A percentile compares a stretch with the other conserved stretches of the same genome.
Evolutionary conservation across 164 flowering plant species (phyloP).

Genomic region (Saururus chinensis): DNA sequence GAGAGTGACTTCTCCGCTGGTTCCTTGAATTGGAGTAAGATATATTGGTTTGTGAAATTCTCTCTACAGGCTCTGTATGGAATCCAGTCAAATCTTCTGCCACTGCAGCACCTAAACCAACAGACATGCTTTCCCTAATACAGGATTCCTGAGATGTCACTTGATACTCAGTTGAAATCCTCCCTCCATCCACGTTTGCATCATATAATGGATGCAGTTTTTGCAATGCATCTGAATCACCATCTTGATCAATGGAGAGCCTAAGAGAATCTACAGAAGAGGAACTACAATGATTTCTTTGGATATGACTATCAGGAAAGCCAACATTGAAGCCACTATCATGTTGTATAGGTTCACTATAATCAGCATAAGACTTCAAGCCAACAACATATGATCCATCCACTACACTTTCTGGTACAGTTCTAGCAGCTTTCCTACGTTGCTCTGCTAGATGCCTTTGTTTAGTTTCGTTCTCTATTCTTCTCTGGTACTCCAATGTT

Average conservation of each 20-base stretch:
- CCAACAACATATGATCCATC: conserved; percentile 10
- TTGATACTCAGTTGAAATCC: conserved; percentile 5
- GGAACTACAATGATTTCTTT: conserved; percentile 3
- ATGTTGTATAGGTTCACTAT: conserved; percentile 11
- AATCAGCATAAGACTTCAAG: conserved; percentile 8
- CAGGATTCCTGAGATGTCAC: conserved; percentile 10
- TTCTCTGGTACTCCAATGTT: conserved; percentile 85
- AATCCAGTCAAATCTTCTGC: conserved; percentile 15
- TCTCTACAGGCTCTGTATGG: conserved; percentile 13
- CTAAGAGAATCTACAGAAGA: conserved; percentile 2
- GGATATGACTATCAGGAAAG: conserved; percentile 5
- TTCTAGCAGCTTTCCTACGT: conserved; percentile 34
- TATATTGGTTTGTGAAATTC: conserved; percentile 10
- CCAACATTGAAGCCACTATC: conserved; percentile 13
- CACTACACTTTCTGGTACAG: conserved; percentile 19
- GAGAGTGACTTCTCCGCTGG: conserved; percentile 12
- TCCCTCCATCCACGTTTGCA: conserved; percentile 1
- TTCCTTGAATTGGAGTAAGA: conserved; percentile 6
- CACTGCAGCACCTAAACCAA: conserved; percentile 10
- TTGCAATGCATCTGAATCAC: conserved; percentile 9
- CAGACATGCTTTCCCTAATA: conserved; percentile 18
- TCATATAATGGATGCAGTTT: conserved; percentile 5
- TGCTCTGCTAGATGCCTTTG: conserved; percentile 83
- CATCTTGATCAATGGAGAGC: background rate
- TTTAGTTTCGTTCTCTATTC: conserved; percentile 87